Base-by-base conservation (phyloP, 768 basidiomycete genomes). In the Symmetrospora coprosmae region DNA sequence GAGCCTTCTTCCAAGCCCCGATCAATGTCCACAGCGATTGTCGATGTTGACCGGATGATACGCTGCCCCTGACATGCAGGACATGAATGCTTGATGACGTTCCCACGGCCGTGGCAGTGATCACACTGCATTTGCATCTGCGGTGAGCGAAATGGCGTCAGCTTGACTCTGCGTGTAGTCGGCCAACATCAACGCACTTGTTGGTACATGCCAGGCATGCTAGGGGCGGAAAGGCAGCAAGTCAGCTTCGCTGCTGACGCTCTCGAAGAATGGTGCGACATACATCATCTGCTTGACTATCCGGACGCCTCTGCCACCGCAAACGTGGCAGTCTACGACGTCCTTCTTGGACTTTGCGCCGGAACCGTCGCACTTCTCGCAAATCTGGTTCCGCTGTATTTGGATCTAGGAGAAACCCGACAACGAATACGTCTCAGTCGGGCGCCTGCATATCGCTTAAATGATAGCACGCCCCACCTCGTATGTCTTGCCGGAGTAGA, bases 361-460 rank as follows among this genome's bases (percentile, higher is more conserved):
- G 0, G 87, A 82, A 23, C 94, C 94, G 69, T 90, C 83, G 74
- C 94, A 99, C 71, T 94, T 87, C 72, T 96, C 90, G 69, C 94
- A 99, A 17, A 99, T 82, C 34, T 92, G 81, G 52, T 82, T 81
- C 71, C 92, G 91, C 72, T 83, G 85, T 71, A 96, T 78, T 76
- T 86, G 84, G 73, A 99, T 92, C 89, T 97, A 66, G 6, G 14
- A 11, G 16, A 37, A 19, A 23, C 14, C 17, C 1, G 14, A 16
- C 1, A 28, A 33, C 7, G 27, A 16, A 23, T 2, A 27, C 2
- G 4, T n/a, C 17, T 6, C 49, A 48, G 33, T 35, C 14, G 14
- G 19, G 34, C n/a, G 13, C 61, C 2, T 50, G 34, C 13, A 31
- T 45, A 45, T n/a, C 37, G n/a, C 13, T 6, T 0, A 45, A 8